Percentiles rank a stretch among this genome's conserved stretches.
These are phyloP conservation scores for Nyssa sinensis DNA, from an alignment of 148 eudicot species.

Conservation along the genomic window DNA sequence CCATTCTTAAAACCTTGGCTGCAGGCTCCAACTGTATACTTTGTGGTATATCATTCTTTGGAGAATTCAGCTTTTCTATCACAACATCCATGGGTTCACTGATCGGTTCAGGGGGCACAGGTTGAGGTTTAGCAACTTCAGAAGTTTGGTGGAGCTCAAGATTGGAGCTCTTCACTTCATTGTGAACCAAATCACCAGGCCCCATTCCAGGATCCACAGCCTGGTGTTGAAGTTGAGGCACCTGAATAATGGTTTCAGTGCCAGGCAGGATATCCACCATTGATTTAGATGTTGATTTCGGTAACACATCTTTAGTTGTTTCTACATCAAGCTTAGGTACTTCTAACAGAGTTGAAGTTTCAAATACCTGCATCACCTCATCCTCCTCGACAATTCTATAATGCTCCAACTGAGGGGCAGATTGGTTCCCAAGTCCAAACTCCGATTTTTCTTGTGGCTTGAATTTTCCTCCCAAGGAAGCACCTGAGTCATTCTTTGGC, in stretches of 20 bases:
- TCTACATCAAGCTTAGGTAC: not conserved
- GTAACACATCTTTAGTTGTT: not conserved
- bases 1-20: not conserved
- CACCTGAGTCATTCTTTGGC: not conserved
- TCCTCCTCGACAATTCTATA: conserved; percentile 13
- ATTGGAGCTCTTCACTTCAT: not conserved
- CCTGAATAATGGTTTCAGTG: not conserved
- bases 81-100: conserved; percentile 9
- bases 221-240: conserved; percentile 5
- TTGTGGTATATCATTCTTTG: not conserved
- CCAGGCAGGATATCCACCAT: not conserved
- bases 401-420: not conserved
- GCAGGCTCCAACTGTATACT: not conserved
- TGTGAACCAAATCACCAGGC: not conserved
- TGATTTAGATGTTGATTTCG: not conserved
- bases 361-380: conserved; percentile 16
- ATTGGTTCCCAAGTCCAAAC: conserved; percentile 1
- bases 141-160: not conserved
- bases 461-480: conserved; percentile 8
- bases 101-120: conserved; percentile 4
- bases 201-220: conserved; percentile 3
- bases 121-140: not conserved
- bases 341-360: conserved; percentile 1
- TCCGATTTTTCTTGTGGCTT: not conserved
- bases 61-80: conserved; percentile 3